Evolutionary conservation across 768 basidiomycete genomes (phyloP), one percentile per base, ranked within the genome.

Genomic region (Termitomyces sp.): DNA sequence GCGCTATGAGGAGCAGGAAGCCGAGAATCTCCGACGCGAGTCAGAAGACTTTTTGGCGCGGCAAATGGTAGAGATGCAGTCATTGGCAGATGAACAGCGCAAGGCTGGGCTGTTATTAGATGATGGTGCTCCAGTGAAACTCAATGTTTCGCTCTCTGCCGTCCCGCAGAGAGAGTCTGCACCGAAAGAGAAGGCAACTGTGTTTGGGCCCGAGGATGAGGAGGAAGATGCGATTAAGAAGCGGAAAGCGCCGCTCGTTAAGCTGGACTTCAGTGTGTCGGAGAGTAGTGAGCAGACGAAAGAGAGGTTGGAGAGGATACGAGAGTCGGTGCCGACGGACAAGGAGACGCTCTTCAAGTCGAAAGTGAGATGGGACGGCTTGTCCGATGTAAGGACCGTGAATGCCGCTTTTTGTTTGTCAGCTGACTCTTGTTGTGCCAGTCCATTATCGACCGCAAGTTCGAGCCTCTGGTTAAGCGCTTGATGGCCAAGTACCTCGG

Each of bases 61-160:
- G 54, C 94, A 97, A 66, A 94, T 96, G 91, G 91, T 91, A 60
- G 94, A 98, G 69, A 89, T 96, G 86, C 92, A 94, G 61, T 88
- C 91, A 2, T 75, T 96, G 28, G 91, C 90, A 12, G 90, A 91
- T 50, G 89, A 95, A 65, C 93, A 97, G 65, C 85, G 91, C 60
- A 90, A 91, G 66, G 91, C 91, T 7, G 94, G 94, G 30, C 79
- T 96, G 72, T 73, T 97, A 16, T 79, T 95, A 32, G 94, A 96
- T 60, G 95, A 97, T 61, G 92, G 91, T 28, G 91, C 90, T 17
- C 92, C 94, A 5, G 89, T 98, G 64, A 85, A 88, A 64, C 78
- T 98, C 52, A 88, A 86, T 61, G 89, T 96, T 23, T 86, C 87
- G 1, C 76, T 88, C 28, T 80, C 83, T 16, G 72, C 79, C 17